Evolutionary conservation across 257 asterid genomes (phyloP), one percentile per base, ranked within the genome.

Genomic region (Solanum appendiculatum): DNA sequence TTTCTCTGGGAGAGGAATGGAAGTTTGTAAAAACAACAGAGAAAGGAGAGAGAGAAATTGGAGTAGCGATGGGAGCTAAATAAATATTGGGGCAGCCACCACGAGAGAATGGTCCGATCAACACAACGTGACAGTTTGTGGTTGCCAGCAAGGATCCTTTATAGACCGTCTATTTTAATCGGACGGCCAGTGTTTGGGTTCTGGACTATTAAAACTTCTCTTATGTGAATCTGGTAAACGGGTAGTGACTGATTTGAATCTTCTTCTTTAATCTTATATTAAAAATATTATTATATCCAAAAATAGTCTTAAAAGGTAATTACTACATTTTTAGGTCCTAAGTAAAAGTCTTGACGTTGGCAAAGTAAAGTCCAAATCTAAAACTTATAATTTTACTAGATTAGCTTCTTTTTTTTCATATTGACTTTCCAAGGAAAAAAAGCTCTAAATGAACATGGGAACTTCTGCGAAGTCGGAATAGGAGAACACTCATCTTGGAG

Each of bases 101-200:
- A 72, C 29, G 80, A 72, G 36, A 10, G 34, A 46, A 78, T 15
- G 66, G 66, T 46, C 66, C 40, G 40, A 80, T 29, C 64, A 68
- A 85, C 84, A 66, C 78, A 87, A 72, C 69, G 70, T 34, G 58
- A 77, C 85, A 74, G 42, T 74, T 44, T 83, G 34, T 84, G 82
- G 86, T 77, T 1, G 37, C 84, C 84, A 77, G 27, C 63, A 42
- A 40, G 84, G 84, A 77, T 77, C 37, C n/a, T 42, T 3, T 42
- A 42, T 7, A n/a, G 25, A 42, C 63, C 63, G n/a, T 27, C 15
- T 2, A 7, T 42, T 42, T 25, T 42, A 15, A 85, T 56, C 81
- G 3, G 78, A 87, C 89, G 90, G 90, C 72, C 4, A 5, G 16
- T 86, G 88, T 72, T 69, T 70, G 74, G 85, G 25, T 36, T 75